These are phyloP conservation scores for Epichloe gansuensis DNA, from an alignment of 2,329 filamentous ascomycete species.

Conservation along the genomic window DNA sequence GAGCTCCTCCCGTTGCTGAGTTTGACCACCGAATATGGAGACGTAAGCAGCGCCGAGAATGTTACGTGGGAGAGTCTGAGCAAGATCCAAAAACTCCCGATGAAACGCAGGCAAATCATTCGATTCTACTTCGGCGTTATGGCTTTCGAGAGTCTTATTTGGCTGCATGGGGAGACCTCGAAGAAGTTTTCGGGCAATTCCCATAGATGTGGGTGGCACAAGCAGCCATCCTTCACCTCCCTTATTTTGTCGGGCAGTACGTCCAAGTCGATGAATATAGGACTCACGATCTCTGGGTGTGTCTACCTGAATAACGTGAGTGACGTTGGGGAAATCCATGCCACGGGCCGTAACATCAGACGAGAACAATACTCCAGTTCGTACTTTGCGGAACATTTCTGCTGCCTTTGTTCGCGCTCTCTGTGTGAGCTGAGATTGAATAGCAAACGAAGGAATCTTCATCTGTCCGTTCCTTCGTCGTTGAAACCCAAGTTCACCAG, in stretches of 20 bases:
- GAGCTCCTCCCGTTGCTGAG: conserved; percentile 24
- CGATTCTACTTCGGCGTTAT: conserved; percentile 37
- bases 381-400: conserved; percentile 54
- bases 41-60: conserved; percentile 35
- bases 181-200: conserved; percentile 36
- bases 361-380: conserved; percentile 55
- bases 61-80: conserved; percentile 24
- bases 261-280: conserved; percentile 66
- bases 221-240: conserved; percentile 60
- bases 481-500: conserved; percentile 38
- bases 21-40: conserved; percentile 41
- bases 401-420: conserved; percentile 53
- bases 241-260: conserved; percentile 64
- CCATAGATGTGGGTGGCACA: conserved; percentile 40
- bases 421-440: conserved; percentile 73
- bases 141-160: conserved; percentile 36
- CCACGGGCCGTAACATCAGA: conserved; percentile 71
- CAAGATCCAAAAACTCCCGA: conserved; percentile 27
- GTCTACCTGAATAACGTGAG: conserved; percentile 66
- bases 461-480: conserved; percentile 26
- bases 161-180: conserved; percentile 46
- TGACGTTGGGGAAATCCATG: conserved; percentile 72
- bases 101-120: conserved; percentile 35
- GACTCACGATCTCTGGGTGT: conserved; percentile 51
- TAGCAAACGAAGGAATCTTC: conserved; percentile 33